Conservation (phyloP, 495 filamentous ascomycete species). For the Usnea hakonensis region DNA sequence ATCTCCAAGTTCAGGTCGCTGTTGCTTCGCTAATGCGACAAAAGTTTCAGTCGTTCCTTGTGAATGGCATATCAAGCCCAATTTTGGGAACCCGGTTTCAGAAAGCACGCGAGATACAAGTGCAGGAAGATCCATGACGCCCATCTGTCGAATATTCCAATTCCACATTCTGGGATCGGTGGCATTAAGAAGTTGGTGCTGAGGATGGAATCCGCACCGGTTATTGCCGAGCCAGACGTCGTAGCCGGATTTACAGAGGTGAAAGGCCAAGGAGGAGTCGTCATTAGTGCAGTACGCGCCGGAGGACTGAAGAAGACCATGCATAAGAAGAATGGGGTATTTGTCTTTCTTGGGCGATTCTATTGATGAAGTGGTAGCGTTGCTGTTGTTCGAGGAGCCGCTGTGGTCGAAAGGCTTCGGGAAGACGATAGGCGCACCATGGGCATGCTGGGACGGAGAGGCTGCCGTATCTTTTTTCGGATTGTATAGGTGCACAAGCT, state of each 20-base stretch:
- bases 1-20: slow-evolving; percentile 78
- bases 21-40: slow-evolving; percentile 83
- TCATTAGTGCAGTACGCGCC: slow-evolving; percentile 90
- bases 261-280: slow-evolving; percentile 85
- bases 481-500: slow-evolving; percentile 84
- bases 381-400: neutral
- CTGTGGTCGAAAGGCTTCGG: slow-evolving; percentile 11
- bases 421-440: slow-evolving; percentile 32
- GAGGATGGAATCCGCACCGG: slow-evolving; percentile 75
- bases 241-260: slow-evolving; percentile 83
- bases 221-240: slow-evolving; percentile 98
- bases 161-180: slow-evolving; percentile 91
- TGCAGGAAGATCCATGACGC: slow-evolving; percentile 81
- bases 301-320: slow-evolving; percentile 78
- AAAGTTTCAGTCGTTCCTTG: slow-evolving; percentile 91
- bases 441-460: slow-evolving; percentile 18
- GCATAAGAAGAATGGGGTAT: slow-evolving; percentile 84
- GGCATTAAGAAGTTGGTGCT: slow-evolving; percentile 61
- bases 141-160: slow-evolving; percentile 95
- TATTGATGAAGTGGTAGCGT: neutral
- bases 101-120: slow-evolving; percentile 74
- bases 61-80: slow-evolving; percentile 79
- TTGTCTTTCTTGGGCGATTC: slow-evolving; percentile 42
- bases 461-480: slow-evolving; percentile 58
- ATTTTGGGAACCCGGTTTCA: slow-evolving; percentile 75